phyloP scores from a whole-genome alignment of 2,329 filamentous ascomycete genomes.

The Ceratocystis ficicola region DNA sequence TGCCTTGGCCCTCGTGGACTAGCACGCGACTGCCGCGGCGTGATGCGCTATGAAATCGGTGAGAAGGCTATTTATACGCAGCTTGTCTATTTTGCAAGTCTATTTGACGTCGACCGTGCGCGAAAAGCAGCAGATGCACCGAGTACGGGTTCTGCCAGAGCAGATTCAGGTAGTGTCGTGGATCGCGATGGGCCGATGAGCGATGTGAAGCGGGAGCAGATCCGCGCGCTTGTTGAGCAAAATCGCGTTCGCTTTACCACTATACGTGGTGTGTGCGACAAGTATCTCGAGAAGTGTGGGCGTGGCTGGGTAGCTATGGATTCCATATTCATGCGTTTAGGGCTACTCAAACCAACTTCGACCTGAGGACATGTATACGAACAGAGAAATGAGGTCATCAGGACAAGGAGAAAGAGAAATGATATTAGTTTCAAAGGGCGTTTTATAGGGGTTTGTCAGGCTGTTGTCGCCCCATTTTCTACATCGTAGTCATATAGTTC shows the following conservation, averaged over 20 bases:
- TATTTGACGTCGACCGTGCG: constrained; percentile 86
- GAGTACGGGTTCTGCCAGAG: constrained; percentile 23
- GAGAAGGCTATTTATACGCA: constrained; percentile 95
- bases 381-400: neutral
- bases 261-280: constrained; percentile 64
- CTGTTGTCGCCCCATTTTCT: too few relatives aligned
- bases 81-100: constrained; percentile 67
- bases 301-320: constrained; percentile 93
- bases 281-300: constrained; percentile 79
- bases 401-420: constrained; percentile 31
- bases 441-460: neutral
- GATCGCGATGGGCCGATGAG: constrained; percentile 26
- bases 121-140: constrained; percentile 40
- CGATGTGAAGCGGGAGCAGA: constrained; percentile 48
- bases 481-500: too few relatives aligned
- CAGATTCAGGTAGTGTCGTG: constrained; percentile 23
- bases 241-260: constrained; percentile 71
- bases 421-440: constrained; percentile 24
- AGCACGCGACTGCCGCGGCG: constrained; percentile 69
- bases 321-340: constrained; percentile 60
- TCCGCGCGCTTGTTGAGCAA: constrained; percentile 63
- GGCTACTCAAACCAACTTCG: constrained; percentile 32
- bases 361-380: neutral
- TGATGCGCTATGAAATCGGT: constrained; percentile 75
- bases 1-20: constrained; percentile 81